A percentile compares a stretch with the other conserved stretches of the same genome.
These are phyloP conservation scores for Cladophialophora carrionii DNA, from an alignment of 2,329 filamentous ascomycete genomes.

Conservation along the genomic window DNA sequence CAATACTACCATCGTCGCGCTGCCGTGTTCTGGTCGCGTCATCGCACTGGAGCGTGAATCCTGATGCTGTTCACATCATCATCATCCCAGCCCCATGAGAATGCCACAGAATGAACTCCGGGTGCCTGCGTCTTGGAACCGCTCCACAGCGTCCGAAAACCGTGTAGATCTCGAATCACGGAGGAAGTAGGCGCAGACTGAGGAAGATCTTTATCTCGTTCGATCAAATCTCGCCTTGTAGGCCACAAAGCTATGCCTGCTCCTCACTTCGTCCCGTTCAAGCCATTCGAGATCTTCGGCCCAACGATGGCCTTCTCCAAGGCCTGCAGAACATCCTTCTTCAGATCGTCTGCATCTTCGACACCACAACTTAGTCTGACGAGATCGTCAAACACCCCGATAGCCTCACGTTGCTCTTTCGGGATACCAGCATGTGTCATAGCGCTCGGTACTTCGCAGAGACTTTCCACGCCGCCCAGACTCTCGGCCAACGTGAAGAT, in stretches of 20 bases:
- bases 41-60: background rate
- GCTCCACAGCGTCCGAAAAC: background rate
- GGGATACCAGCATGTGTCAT: constrained; percentile 99
- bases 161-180: background rate
- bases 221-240: background rate
- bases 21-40: background rate
- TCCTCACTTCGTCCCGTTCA: constrained; percentile 26
- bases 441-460: constrained; percentile 87
- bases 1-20: background rate
- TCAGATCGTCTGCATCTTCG: constrained; percentile 85
- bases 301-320: constrained; percentile 72
- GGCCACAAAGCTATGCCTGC: background rate
- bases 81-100: background rate
- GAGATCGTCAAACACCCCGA: constrained; percentile 92
- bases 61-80: background rate
- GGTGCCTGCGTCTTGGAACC: background rate
- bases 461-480: constrained; percentile 85
- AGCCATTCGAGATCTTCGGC: constrained; percentile 52
- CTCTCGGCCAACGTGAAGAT: constrained; percentile 94
- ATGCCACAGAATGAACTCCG: background rate
- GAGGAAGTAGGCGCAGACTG: background rate
- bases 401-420: constrained; percentile 82
- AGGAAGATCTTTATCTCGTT: background rate
- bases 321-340: constrained; percentile 78
- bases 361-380: constrained; percentile 92